A percentile compares a stretch with the other conserved stretches of the same genome.
These are phyloP conservation scores for Populus trichocarpa DNA, from an alignment of 441 rosid genomes.

Conservation along the genomic window DNA sequence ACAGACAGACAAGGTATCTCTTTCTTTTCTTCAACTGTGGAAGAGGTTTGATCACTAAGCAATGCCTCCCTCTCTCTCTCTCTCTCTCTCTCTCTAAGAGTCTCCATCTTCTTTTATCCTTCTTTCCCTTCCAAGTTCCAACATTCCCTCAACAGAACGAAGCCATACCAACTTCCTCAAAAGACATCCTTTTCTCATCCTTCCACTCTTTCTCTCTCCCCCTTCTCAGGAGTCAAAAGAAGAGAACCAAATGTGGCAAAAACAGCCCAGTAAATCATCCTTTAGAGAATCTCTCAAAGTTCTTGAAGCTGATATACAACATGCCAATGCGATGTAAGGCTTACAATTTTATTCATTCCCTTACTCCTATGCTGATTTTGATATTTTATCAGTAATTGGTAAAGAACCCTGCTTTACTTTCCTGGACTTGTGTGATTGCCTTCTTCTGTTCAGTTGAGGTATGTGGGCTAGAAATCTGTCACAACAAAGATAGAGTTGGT, in stretches of 20 bases:
- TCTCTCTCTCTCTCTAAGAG: background rate
- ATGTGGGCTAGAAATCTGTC: constrained; percentile 1
- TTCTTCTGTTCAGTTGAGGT: constrained; percentile 6
- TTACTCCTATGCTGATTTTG: background rate
- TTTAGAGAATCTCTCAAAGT: constrained; percentile 65
- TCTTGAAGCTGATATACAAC: constrained; percentile 75
- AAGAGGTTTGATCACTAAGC: constrained; percentile 46
- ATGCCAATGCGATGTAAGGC: constrained; percentile 68
- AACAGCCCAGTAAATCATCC: constrained; percentile 41
- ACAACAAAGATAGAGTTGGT: constrained; percentile 9
- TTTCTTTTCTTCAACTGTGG: constrained; percentile 45
- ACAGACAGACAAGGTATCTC: constrained; percentile 38
- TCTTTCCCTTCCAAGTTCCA: constrained; percentile 10
- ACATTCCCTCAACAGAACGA: constrained; percentile 18
- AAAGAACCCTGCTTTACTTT: background rate
- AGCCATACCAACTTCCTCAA: constrained; percentile 11
- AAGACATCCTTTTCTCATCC: constrained; percentile 9
- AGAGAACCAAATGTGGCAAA: constrained; percentile 46
- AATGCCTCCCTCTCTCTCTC: constrained; percentile 26
- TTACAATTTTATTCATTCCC: background rate
- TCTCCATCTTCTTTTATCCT: constrained; percentile 7
- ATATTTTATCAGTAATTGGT: constrained; percentile 2
- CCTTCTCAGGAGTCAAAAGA: constrained; percentile 8
- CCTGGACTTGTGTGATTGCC: constrained; percentile 9
- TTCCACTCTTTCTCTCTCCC: background rate